Conservation (phyloP, 805 yeast genomes). For the Blastobotrys terrestris region DNA sequence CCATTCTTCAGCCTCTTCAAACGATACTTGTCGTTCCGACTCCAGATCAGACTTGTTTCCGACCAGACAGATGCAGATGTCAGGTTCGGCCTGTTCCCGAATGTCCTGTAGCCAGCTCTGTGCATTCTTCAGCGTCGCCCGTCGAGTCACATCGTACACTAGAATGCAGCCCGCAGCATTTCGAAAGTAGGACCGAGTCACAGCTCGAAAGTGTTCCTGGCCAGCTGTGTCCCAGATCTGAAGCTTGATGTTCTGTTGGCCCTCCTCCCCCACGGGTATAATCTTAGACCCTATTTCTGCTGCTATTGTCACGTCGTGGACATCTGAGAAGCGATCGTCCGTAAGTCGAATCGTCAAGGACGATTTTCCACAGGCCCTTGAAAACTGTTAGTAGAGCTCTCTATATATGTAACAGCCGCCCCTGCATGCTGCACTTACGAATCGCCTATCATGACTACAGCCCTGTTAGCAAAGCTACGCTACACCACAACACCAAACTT, state of each 20-base stretch:
- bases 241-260: conserved; percentile 27
- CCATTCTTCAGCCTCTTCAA: conserved; percentile 37
- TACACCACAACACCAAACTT: background rate
- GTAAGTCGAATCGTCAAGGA: conserved; percentile 32
- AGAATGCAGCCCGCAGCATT: conserved; percentile 34
- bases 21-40: conserved; percentile 28
- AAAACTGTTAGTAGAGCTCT: background rate
- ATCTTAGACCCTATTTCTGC: conserved; percentile 34
- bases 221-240: conserved; percentile 35
- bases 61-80: conserved; percentile 65
- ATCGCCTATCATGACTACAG: conserved; percentile 32
- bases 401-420: background rate
- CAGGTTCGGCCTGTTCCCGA: conserved; percentile 57
- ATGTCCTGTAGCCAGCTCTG: conserved; percentile 73
- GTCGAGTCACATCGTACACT: conserved; percentile 33
- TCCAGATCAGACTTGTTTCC: conserved; percentile 72
- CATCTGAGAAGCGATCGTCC: conserved; percentile 30
- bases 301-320: conserved; percentile 33
- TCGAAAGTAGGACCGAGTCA: conserved; percentile 32
- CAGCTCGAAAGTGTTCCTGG: conserved; percentile 33
- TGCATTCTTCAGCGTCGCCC: conserved; percentile 30
- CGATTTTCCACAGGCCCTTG: conserved; percentile 33
- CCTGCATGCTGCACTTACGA: conserved; percentile 23
- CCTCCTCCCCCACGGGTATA: conserved; percentile 25
- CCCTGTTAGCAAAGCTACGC: background rate